Conservation (phyloP, 345 rosid species). For the Lenwebbia sp. region DNA sequence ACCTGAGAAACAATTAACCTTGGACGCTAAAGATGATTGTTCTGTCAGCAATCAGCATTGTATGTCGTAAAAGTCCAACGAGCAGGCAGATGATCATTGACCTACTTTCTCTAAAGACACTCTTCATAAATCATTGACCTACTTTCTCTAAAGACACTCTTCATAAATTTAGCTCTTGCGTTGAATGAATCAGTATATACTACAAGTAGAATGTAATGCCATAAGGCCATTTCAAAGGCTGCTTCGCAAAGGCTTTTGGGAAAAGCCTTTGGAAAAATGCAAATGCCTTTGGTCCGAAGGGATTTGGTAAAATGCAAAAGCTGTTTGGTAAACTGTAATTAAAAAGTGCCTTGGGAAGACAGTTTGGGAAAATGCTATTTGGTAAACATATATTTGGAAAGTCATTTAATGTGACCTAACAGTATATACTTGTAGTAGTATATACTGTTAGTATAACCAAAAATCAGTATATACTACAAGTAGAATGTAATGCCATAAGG, state of each 20-base stretch:
- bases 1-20: neutral
- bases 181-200: neutral
- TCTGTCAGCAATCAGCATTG: neutral
- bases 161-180: neutral
- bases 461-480: neutral
- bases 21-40: neutral
- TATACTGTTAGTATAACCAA: too few species aligned
- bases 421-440: too few species aligned
- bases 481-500: neutral
- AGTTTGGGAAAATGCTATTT: too few species aligned
- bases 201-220: neutral
- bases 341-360: too few species aligned
- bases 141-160: neutral
- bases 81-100: neutral
- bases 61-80: neutral
- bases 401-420: too few species aligned
- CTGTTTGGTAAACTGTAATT: too few species aligned
- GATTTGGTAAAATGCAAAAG: too few species aligned
- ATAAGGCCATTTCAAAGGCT: neutral
- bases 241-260: too few species aligned
- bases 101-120: neutral
- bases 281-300: too few species aligned
- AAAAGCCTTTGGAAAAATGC: too few species aligned
- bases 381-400: too few species aligned
- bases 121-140: neutral